These are phyloP conservation scores for Diaporthe caulivora DNA, from an alignment of 2,329 filamentous ascomycete species.

Conservation along the genomic window DNA sequence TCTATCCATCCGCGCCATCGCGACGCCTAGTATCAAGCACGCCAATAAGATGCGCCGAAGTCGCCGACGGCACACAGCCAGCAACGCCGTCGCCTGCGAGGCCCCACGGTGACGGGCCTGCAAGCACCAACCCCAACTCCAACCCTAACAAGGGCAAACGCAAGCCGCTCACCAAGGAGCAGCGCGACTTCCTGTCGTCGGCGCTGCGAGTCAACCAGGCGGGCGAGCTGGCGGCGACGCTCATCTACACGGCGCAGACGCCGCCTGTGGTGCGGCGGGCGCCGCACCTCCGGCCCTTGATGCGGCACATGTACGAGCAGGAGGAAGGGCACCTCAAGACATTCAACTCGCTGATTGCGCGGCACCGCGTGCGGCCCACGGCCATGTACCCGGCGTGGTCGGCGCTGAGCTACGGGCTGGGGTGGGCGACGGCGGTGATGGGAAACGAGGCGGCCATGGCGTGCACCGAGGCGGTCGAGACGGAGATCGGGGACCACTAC, in stretches of 20 bases:
- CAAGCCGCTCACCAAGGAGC: conserved; percentile 75
- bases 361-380: conserved; percentile 91
- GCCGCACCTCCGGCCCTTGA: conserved; percentile 88
- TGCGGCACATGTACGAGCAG: conserved; percentile 99
- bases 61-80: conserved; percentile 33
- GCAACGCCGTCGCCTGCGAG: neutral
- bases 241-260: conserved; percentile 93
- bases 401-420: conserved; percentile 81
- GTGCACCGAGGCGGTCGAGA: conserved; percentile 98
- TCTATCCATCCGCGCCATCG: conserved; percentile 41
- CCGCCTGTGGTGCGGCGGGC: conserved; percentile 83
- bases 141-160: conserved; percentile 51
- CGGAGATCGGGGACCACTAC: conserved; percentile 96
- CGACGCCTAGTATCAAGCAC: conserved; percentile 40
- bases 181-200: conserved; percentile 80
- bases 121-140: conserved; percentile 44
- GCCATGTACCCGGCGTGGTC: conserved; percentile 94
- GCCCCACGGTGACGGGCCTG: conserved; percentile 40
- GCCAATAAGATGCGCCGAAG: conserved; percentile 37
- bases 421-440: conserved; percentile 90
- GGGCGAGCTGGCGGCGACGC: conserved; percentile 93
- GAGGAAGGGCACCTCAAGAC: conserved; percentile 88
- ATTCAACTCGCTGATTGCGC: conserved; percentile 86
- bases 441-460: conserved; percentile 97
- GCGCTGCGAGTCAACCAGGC: conserved; percentile 97